phyloP scores from a whole-genome alignment of 495 filamentous ascomycete genomes.

The Pseudoneurospora amorphoporcata region DNA sequence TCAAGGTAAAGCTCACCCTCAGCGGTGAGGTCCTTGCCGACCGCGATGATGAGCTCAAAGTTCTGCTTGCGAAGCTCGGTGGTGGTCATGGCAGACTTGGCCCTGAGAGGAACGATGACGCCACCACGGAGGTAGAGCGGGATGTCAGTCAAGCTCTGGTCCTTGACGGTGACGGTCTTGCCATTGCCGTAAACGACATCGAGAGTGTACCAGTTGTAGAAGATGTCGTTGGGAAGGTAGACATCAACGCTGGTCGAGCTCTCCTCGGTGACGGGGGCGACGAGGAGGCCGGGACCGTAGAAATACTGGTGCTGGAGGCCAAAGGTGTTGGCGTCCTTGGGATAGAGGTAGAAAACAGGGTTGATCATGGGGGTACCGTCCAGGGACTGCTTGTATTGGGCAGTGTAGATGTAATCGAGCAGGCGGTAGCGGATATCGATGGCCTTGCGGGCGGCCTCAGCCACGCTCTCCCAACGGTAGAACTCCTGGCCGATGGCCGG shows the following conservation, averaged over 20 bases:
- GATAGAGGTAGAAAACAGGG: conserved; percentile 66
- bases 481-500: conserved; percentile 57
- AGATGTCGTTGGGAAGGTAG: conserved; percentile 64
- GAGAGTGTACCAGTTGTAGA: conserved; percentile 69
- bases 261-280: conserved; percentile 59
- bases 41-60: conserved; percentile 63
- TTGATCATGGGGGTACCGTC: conserved; percentile 59
- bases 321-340: conserved; percentile 51
- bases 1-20: conserved; percentile 46
- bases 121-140: conserved; percentile 66
- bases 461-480: conserved; percentile 60
- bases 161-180: conserved; percentile 36
- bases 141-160: conserved; percentile 54
- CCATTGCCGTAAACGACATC: conserved; percentile 47
- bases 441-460: conserved; percentile 55
- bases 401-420: conserved; percentile 77
- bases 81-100: conserved; percentile 57
- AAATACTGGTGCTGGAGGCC: conserved; percentile 60
- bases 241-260: conserved; percentile 54
- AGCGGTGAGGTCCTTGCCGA: conserved; percentile 36
- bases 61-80: conserved; percentile 51
- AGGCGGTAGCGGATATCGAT: conserved; percentile 69
- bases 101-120: conserved; percentile 54
- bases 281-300: conserved; percentile 60
- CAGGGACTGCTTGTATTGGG: conserved; percentile 51